These are phyloP conservation scores for Pleurotus tuber-regium DNA, from an alignment of 768 basidiomycete genomes.

Conservation along the genomic window DNA sequence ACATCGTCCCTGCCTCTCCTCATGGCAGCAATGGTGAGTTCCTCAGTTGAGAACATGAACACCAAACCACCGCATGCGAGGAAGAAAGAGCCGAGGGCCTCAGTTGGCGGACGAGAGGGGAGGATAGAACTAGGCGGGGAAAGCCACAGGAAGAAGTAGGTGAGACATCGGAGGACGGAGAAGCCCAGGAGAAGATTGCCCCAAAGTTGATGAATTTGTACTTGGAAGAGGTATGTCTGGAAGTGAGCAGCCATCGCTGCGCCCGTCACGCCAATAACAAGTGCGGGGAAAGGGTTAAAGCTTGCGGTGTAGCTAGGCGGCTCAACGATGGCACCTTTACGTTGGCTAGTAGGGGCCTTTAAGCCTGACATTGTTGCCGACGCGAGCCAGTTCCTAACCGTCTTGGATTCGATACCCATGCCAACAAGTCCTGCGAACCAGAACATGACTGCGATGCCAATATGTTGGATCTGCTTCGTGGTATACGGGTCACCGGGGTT, in stretches of 20 bases:
- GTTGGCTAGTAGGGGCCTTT: slow-evolving; percentile 19
- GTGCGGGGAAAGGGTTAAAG: slow-evolving; percentile 91
- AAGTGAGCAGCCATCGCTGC: slow-evolving; percentile 91
- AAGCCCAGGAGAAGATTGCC: slow-evolving; percentile 82
- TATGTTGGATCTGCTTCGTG: slow-evolving; percentile 92
- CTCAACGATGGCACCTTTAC: slow-evolving; percentile 50
- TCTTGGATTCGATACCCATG: slow-evolving; percentile 86
- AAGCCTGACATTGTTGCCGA: slow-evolving; percentile 42
- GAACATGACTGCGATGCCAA: slow-evolving; percentile 94
- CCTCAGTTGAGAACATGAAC: slow-evolving; percentile 90
- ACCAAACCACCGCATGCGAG: slow-evolving; percentile 84
- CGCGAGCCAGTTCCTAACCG: slow-evolving; percentile 71
- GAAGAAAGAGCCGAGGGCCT: slow-evolving; percentile 85
- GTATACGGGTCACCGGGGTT: slow-evolving; percentile 79
- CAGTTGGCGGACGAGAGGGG: slow-evolving; percentile 91
- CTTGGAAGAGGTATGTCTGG: slow-evolving; percentile 91
- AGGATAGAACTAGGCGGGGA: slow-evolving; percentile 79
- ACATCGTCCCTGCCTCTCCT: slow-evolving; percentile 84
- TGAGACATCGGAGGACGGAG: slow-evolving; percentile 77
- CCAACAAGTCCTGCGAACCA: slow-evolving; percentile 88
- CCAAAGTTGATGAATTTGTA: slow-evolving; percentile 91
- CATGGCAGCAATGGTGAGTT: slow-evolving; percentile 90
- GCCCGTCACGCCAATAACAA: slow-evolving; percentile 92
- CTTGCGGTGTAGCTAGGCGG: slow-evolving; percentile 72
- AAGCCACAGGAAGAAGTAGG: slow-evolving; percentile 95